Conservation (phyloP, 495 filamentous ascomycete genomes). For the Hypomontagnella monticulosa region DNA sequence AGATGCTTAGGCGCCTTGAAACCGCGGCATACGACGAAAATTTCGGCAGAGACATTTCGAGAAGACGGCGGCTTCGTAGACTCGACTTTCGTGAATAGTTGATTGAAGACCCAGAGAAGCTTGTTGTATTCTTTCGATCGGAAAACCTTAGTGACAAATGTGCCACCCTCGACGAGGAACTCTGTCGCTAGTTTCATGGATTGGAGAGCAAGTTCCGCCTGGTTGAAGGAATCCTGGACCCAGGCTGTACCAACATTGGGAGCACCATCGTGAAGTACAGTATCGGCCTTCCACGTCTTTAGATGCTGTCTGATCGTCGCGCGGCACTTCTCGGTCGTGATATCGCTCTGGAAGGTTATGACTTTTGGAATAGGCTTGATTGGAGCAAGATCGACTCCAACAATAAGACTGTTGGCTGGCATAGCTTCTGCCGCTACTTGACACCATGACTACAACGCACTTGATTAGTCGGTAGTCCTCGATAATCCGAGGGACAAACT, state of each 20-base stretch:
- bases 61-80: slow-evolving; percentile 97
- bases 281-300: slow-evolving; percentile 97
- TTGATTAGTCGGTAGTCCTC: background rate
- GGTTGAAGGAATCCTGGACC: slow-evolving; percentile 98
- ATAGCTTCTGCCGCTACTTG: slow-evolving; percentile 97
- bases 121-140: slow-evolving; percentile 95
- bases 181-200: slow-evolving; percentile 93
- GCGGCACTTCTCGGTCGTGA: slow-evolving; percentile 95
- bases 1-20: slow-evolving; percentile 89
- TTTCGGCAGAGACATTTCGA: slow-evolving; percentile 94
- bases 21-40: slow-evolving; percentile 95
- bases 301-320: slow-evolving; percentile 90
- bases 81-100: slow-evolving; percentile 92
- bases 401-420: slow-evolving; percentile 87
- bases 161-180: slow-evolving; percentile 90
- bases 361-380: slow-evolving; percentile 96
- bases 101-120: slow-evolving; percentile 97
- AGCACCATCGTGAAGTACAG: slow-evolving; percentile 97
- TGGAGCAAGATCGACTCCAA: slow-evolving; percentile 93
- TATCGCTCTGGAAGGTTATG: slow-evolving; percentile 97
- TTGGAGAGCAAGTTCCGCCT: slow-evolving; percentile 93
- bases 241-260: slow-evolving; percentile 98
- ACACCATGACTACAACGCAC: slow-evolving; percentile 80
- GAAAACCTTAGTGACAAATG: slow-evolving; percentile 98
- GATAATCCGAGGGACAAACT: slow-evolving; percentile 46